Conservation (phyloP, 306 rosid genomes). For the Dalbergia oliveri region DNA sequence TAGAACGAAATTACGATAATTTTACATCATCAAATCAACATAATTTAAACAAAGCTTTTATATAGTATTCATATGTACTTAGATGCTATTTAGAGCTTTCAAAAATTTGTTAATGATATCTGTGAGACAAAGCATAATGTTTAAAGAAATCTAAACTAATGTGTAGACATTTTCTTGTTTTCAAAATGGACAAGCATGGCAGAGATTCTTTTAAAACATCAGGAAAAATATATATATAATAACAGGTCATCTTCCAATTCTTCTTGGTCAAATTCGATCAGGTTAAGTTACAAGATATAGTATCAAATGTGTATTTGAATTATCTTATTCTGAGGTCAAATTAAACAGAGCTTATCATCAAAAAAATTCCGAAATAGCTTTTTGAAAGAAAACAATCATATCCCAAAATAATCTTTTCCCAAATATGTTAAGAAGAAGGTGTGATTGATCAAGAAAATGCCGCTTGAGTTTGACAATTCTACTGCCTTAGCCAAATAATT, state of each 20-base stretch:
- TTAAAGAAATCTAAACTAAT: background rate
- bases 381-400: no score
- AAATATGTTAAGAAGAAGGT: slow-evolving; percentile 1
- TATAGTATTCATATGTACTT: background rate
- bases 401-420: background rate
- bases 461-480: slow-evolving; percentile 24
- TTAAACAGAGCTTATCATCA: no score
- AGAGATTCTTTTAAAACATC: no score
- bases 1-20: background rate
- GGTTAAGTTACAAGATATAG: background rate
- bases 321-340: no score
- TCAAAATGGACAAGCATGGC: no score
- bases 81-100: background rate
- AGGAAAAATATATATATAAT: background rate
- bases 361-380: no score
- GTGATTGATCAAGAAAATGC: slow-evolving; percentile 3
- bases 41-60: slow-evolving; percentile 10
- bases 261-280: slow-evolving; percentile 14
- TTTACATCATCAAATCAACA: slow-evolving; percentile 10
- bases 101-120: background rate
- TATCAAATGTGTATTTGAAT: no score
- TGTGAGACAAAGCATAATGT: background rate
- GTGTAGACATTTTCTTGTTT: no score
- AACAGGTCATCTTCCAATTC: background rate
- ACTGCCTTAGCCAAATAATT: slow-evolving; percentile 31